A percentile compares a stretch with the other conserved stretches of the same genome.
These are phyloP conservation scores for Fusarium hainanense DNA, from an alignment of 2,329 filamentous ascomycete genomes.

Conservation along the genomic window DNA sequence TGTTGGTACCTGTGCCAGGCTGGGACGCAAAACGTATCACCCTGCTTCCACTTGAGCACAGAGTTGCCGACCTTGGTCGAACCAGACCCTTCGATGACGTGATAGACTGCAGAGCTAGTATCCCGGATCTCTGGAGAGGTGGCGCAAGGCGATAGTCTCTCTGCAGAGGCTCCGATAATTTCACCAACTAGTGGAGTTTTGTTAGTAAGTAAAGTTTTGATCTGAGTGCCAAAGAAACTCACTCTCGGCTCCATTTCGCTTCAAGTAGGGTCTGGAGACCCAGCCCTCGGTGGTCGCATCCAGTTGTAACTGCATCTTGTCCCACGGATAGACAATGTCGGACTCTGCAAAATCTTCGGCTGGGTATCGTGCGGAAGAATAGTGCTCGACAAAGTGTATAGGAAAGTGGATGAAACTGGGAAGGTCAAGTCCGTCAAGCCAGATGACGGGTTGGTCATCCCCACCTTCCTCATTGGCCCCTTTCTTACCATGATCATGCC, in stretches of 20 bases:
- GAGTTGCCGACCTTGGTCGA: slow-evolving; percentile 52
- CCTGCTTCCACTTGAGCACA: slow-evolving; percentile 56
- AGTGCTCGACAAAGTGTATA: slow-evolving; percentile 65
- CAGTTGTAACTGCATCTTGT: slow-evolving; percentile 56
- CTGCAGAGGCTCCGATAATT: slow-evolving; percentile 60
- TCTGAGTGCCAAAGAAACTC: not conserved
- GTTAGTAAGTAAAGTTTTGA: rapidly evolving
- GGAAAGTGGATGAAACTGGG: slow-evolving; percentile 62
- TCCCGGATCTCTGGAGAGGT: slow-evolving; percentile 56
- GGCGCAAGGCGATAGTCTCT: slow-evolving; percentile 53
- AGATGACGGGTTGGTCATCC: slow-evolving; percentile 59
- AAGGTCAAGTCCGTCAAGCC: slow-evolving; percentile 67
- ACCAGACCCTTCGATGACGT: slow-evolving; percentile 62
- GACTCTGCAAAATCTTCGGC: slow-evolving; percentile 55
- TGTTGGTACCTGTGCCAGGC: slow-evolving; percentile 64
- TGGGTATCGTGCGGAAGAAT: slow-evolving; percentile 58
- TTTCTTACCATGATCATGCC: slow-evolving; percentile 70
- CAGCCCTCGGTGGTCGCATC: slow-evolving; percentile 41
- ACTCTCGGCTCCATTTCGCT: slow-evolving; percentile 48
- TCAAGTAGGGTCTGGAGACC: slow-evolving; percentile 48
- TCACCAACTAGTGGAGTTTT: slow-evolving; percentile 38
- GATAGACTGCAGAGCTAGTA: slow-evolving; percentile 64
- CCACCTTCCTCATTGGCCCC: slow-evolving; percentile 50
- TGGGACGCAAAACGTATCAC: slow-evolving; percentile 67
- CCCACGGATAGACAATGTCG: slow-evolving; percentile 62